A percentile compares a stretch with the other conserved stretches of the same genome.
phyloP scores from a whole-genome alignment of 2,329 filamentous ascomycete genomes.

The Boeremia lycopersici region DNA sequence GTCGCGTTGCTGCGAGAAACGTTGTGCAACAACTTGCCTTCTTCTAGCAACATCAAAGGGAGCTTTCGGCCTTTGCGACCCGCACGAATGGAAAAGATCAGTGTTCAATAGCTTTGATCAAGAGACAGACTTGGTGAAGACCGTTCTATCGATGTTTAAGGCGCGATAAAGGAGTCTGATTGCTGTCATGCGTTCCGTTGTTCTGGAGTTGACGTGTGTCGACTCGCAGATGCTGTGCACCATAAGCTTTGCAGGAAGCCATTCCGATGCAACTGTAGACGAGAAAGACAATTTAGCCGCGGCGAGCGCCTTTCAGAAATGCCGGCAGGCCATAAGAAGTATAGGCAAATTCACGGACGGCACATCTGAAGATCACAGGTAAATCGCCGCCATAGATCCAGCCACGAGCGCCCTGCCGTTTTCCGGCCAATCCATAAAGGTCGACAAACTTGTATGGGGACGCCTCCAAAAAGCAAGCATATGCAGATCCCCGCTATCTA shows the following conservation, averaged over 20 bases:
- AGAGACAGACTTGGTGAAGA: neutral
- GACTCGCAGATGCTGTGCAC: constrained; percentile 5
- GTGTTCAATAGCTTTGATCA: neutral
- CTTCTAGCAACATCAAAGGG: constrained; percentile 6
- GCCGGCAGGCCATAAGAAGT: neutral
- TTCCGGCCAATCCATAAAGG: constrained; percentile 16
- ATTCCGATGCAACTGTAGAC: constrained; percentile 15
- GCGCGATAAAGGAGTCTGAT: neutral
- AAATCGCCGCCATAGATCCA: constrained; percentile 24
- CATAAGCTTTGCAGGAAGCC: constrained; percentile 13
- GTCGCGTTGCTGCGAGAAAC: constrained; percentile 12
- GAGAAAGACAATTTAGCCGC: constrained; percentile 12
- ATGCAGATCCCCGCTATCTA: constrained; percentile 10
- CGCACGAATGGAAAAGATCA: neutral
- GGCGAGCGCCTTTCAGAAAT: constrained; percentile 1
- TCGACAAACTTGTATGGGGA: constrained; percentile 3
- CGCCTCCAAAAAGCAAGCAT: constrained; percentile 11
- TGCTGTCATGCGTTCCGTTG: constrained; percentile 7
- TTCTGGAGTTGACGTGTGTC: constrained; percentile 13
- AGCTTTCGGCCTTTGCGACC: neutral
- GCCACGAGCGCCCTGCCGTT: constrained; percentile 22
- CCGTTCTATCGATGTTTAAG: constrained; percentile 12
- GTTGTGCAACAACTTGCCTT: constrained; percentile 16
- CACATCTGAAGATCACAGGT: constrained; percentile 11
- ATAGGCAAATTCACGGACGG: neutral